A percentile compares a stretch with the other conserved stretches of the same genome.
Conservation (phyloP, 2,329 filamentous ascomycete species). For the Simplicillium sp. region DNA sequence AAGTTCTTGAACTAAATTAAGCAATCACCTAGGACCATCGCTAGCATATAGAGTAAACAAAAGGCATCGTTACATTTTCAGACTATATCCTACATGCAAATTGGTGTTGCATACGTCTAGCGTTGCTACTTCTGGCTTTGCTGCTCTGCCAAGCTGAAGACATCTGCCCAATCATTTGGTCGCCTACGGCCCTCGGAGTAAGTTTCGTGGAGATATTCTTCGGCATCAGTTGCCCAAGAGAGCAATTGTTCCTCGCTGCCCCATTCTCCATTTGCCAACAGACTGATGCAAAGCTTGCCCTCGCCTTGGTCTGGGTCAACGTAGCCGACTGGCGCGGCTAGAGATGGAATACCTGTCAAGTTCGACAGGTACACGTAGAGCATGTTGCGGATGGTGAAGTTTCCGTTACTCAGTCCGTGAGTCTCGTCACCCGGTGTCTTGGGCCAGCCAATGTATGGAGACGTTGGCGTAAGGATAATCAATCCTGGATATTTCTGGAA, state of each 20-base stretch:
- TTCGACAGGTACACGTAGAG: conserved; percentile 82
- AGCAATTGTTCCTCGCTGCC: conserved; percentile 55
- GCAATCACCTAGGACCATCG: background rate
- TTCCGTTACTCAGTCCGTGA: conserved; percentile 69
- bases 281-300: conserved; percentile 50
- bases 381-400: conserved; percentile 68
- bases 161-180: conserved; percentile 50
- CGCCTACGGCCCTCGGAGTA: conserved; percentile 38
- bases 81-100: too few relatives aligned
- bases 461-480: conserved; percentile 70
- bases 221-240: conserved; percentile 47
- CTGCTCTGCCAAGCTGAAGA: conserved; percentile 22
- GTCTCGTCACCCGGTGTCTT: conserved; percentile 45
- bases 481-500: conserved; percentile 65
- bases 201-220: conserved; percentile 41
- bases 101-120: too few relatives aligned
- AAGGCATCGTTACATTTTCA: too few relatives aligned
- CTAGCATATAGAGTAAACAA: too few relatives aligned
- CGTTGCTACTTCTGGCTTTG: too few relatives aligned
- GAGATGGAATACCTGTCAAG: conserved; percentile 66
- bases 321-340: conserved; percentile 70
- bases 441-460: conserved; percentile 67
- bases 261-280: conserved; percentile 60
- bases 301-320: conserved; percentile 42
- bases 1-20: conserved; percentile 31